Percentiles rank a stretch among this genome's conserved stretches.
phyloP scores from a whole-genome alignment of 768 basidiomycete species.

The Suillus ampliporus region DNA sequence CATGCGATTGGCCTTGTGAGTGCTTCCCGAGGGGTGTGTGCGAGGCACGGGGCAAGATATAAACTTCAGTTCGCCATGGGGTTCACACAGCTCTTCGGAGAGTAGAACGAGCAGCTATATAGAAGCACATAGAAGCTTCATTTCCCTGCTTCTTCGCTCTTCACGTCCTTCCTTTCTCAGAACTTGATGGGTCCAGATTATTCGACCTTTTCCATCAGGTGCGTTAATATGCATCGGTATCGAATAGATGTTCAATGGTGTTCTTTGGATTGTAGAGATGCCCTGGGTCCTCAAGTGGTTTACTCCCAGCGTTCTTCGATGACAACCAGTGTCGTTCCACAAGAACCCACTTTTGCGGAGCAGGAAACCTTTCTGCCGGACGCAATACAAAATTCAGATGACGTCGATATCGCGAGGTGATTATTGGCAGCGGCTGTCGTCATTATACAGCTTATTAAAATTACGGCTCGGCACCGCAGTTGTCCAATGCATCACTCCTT shows the following conservation, averaged over 20 bases:
- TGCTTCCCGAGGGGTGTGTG: conserved; percentile 1
- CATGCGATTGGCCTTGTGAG: conserved; percentile 2
- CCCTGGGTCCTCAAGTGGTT: not conserved
- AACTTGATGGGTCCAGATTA: conserved; percentile 1
- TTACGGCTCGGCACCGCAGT: conserved; percentile 1
- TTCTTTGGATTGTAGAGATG: not conserved
- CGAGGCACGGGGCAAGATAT: conserved; percentile 5
- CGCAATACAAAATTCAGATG: not conserved
- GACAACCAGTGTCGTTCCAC: not conserved
- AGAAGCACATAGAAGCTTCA: conserved; percentile 9
- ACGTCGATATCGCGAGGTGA: conserved; percentile 4
- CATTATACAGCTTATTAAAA: conserved; percentile 1
- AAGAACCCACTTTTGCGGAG: not conserved
- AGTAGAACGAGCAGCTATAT: conserved; percentile 5
- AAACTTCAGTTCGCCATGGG: not conserved
- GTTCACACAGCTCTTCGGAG: not conserved
- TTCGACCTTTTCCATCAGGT: conserved; percentile 9
- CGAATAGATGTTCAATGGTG: not conserved
- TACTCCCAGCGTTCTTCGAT: not conserved
- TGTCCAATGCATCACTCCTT: not conserved
- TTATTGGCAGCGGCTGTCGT: not conserved
- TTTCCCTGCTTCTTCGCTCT: conserved; percentile 11
- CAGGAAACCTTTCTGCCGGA: not conserved
- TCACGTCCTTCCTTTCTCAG: conserved; percentile 11
- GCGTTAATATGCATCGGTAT: not conserved